A percentile compares a stretch with the other conserved stretches of the same genome.
phyloP scores from a whole-genome alignment of 177 flowering plant species.

The Telopea speciosissima region DNA sequence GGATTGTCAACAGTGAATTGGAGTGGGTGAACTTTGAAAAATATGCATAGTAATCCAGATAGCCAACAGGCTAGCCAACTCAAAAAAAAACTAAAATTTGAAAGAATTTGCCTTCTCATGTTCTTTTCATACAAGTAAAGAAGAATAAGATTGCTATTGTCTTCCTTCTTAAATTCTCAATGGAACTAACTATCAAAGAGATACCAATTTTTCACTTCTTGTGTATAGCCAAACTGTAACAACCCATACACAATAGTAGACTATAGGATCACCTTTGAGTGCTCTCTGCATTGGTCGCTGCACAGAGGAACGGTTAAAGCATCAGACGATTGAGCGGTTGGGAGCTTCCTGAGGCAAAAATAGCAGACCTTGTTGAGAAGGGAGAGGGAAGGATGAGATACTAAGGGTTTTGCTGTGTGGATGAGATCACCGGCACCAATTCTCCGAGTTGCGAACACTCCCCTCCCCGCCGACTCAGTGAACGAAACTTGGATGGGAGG shows the following conservation, averaged over 20 bases:
- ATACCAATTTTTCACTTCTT: background rate
- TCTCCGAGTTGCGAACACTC: slow-evolving; percentile 73
- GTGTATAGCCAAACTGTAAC: background rate
- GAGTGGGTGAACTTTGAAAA: too few species aligned
- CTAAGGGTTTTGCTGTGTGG: slow-evolving; percentile 72
- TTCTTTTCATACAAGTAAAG: background rate
- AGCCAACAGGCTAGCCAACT: too few species aligned
- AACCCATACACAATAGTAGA: background rate
- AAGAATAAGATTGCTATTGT: too few species aligned
- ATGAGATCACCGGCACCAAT: slow-evolving; percentile 73
- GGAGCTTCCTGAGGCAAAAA: slow-evolving; percentile 51
- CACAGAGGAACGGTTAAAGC: slow-evolving; percentile 37
- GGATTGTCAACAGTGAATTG: too few species aligned
- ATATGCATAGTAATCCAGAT: too few species aligned
- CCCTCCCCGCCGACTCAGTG: slow-evolving; percentile 83
- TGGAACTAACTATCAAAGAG: background rate
- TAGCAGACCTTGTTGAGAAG: slow-evolving; percentile 47
- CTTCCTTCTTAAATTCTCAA: background rate
- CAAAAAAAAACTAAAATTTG: too few species aligned
- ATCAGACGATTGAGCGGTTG: background rate
- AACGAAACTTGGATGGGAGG: slow-evolving; percentile 74
- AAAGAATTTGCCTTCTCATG: background rate
- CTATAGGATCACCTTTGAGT: slow-evolving; percentile 35
- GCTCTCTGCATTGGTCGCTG: slow-evolving; percentile 45
- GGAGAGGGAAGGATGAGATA: slow-evolving; percentile 62